These are phyloP conservation scores for Wickerhamomyces queroliae DNA, from an alignment of 805 yeast genomes.

Conservation along the genomic window DNA sequence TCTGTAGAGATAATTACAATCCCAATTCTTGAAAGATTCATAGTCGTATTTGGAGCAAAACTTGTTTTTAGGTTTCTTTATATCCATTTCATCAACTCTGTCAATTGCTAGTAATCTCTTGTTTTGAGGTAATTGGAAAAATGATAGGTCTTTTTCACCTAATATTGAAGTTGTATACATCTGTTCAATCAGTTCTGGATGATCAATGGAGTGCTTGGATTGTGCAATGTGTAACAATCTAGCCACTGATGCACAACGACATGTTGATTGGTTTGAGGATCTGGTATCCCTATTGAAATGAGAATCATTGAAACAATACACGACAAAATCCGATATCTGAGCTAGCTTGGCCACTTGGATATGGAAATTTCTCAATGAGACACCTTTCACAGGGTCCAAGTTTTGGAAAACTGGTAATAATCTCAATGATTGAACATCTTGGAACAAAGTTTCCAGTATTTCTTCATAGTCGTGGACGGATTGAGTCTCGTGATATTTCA, in stretches of 20 bases:
- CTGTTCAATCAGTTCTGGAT: constrained; percentile 21
- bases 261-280: constrained; percentile 11
- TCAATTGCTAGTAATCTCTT: constrained; percentile 19
- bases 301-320: constrained; percentile 57
- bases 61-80: constrained; percentile 13
- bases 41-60: constrained; percentile 32
- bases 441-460: constrained; percentile 12
- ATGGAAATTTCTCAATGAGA: constrained; percentile 78
- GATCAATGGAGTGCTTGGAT: constrained; percentile 21
- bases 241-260: constrained; percentile 33
- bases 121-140: constrained; percentile 8
- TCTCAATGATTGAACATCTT: constrained; percentile 24
- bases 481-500: constrained; percentile 11
- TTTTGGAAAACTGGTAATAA: constrained; percentile 48
- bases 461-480: constrained; percentile 1
- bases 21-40: constrained; percentile 52
- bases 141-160: constrained; percentile 9
- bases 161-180: constrained; percentile 18
- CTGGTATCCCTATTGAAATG: constrained; percentile 21
- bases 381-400: constrained; percentile 66
- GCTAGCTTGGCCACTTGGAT: constrained; percentile 81
- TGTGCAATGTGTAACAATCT: constrained; percentile 41
- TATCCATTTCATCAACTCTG: constrained; percentile 13
- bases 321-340: constrained; percentile 63
- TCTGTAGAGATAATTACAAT: constrained; percentile 57